Base-by-base conservation (phyloP, 306 rosid species). In the Geum urbanum region DNA sequence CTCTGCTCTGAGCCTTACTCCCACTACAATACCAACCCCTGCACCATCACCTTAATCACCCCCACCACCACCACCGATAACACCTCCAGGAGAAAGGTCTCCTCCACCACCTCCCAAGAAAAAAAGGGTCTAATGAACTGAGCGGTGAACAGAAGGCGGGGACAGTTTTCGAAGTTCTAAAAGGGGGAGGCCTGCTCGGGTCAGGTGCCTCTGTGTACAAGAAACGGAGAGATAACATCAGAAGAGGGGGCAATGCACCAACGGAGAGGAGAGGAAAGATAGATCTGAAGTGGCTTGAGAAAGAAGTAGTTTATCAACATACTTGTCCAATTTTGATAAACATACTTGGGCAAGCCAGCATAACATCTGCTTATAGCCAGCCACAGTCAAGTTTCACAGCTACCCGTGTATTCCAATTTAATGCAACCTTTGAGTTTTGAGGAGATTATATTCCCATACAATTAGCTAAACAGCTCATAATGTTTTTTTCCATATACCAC, bases 141-240 rank as follows among this genome's bases (percentile, higher is more conserved):
- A 81, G 64, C 55, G 88, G 78, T 7, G 80, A 80, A 45, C 78
- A 81, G 46, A 84, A 84, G 76, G 82, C 82, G 12, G 88, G 78
- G 19, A 32, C 81, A 12, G 84, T 32, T 8, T 55, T 79, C 8
- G 88, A 78, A 76, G 82, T 76, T 65, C 20, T 76, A 41, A 32
- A 51, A 0, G 88, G 76, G 55, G 79, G 16, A 49, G 80, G 63
- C 16, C 48, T 77, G 78, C 49, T 81, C 16, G 77, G 44, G 2
- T 39, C 71, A n/a, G 62, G 67, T 14, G 82, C 76, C 27, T 52
- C 44, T 16, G 72, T 73, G 44, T 84, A 75, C 82, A 75, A 49
- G 71, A 81, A 56, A 63, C 84, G 86, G 8, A 58, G 40, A 3
- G 32, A 27, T 22, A 83, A 79, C 57, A 0, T 50, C 1, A 70